Base-by-base conservation (phyloP, 257 asterid genomes). In the Rauvolfia tetraphylla region DNA sequence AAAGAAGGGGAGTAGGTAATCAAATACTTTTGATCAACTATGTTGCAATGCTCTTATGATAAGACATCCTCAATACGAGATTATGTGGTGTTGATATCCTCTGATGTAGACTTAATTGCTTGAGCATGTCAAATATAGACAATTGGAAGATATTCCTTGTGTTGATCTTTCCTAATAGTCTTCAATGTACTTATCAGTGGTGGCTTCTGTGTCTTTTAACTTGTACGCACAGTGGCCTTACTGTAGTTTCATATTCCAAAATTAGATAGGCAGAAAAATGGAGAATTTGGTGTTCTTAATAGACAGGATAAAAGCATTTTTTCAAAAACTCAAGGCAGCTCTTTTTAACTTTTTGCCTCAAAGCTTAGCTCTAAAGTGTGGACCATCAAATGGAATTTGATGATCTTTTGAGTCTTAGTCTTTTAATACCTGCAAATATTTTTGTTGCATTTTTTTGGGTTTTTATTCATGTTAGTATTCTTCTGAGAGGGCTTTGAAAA, bases 1-100 rank as follows among this genome's bases (percentile, higher is more conserved):
- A 95, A 90, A 95, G 96, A 95, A 91, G 91, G 99, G 98, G 94
- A 95, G 99, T 95, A 92, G 99, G 99, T 95, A 95, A 93, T 88
- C 90, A 72, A 87, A 87, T 90, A 87, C 95, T 90, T 95, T 92
- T 91, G 95, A 89, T 92, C 85, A 88, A 82, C 91, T 89, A 87
- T 88, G 84, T 81, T 85, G 72, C 83, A 74, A 78, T 82, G 89
- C 88, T 84, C 82, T 80, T 83, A 80, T 83, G 78, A 84, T 76
- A 79, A 86, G 86, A 90, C 87, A 81, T 84, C 70, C 83, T 82
- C 75, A 79, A 81, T 76, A 63, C 71, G 68, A 79, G 81, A 72
- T 66, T 76, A 29, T 77, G 25, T 81, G 80, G 79, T 85, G 83
- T 75, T 83, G 61, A 81, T 82, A 71, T 76, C 80, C 76, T 80